Evolutionary conservation across 441 rosid species (phyloP).

Genomic region (Syzygium syzygioides): DNA sequence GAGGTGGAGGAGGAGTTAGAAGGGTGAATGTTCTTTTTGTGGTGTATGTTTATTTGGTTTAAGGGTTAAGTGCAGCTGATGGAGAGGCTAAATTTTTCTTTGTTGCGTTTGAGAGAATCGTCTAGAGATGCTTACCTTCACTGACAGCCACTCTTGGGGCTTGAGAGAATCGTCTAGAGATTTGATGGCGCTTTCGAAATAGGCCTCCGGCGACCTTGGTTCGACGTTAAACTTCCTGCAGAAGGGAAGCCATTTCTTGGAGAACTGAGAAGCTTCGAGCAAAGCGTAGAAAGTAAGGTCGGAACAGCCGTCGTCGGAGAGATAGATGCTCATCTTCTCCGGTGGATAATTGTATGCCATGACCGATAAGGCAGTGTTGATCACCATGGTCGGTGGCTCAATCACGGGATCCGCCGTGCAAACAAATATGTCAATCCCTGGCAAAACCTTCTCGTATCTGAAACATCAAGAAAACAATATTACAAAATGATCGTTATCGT

Average conservation of each 20-base stretch:
- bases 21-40: background rate
- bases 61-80: background rate
- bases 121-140: background rate
- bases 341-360: constrained; percentile 12
- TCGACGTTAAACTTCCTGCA: background rate
- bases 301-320: constrained; percentile 12
- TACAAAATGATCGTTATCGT: background rate
- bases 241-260: constrained; percentile 11
- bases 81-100: background rate
- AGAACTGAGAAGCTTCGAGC: constrained; percentile 1
- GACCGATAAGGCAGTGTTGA: constrained; percentile 7
- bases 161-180: background rate
- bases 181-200: background rate
- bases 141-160: background rate
- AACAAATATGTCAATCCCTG: constrained; percentile 11
- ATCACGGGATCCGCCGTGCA: constrained; percentile 11
- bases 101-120: background rate
- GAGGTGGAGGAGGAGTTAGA: background rate
- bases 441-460: constrained; percentile 2
- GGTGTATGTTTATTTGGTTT: background rate
- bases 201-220: background rate
- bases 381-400: constrained; percentile 11
- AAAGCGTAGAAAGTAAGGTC: constrained; percentile 1
- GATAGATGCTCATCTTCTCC: background rate
- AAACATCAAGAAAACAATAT: background rate